Evolutionary conservation across 441 rosid genomes (phyloP).

Genomic region (Populus tomentosa): DNA sequence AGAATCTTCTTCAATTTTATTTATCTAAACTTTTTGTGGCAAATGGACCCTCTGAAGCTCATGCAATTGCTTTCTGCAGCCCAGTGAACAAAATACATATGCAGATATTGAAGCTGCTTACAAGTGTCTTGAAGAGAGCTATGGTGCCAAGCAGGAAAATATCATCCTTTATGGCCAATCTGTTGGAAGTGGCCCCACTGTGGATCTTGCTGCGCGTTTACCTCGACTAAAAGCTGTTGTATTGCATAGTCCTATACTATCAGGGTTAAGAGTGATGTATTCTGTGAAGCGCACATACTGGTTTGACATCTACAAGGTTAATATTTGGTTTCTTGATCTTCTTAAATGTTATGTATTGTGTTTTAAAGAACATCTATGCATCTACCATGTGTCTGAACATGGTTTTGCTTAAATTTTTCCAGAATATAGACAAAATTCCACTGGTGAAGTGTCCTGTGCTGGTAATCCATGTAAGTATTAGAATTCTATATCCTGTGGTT

Average conservation of each 20-base stretch:
- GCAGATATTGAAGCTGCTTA: no score
- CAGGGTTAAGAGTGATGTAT: constrained; percentile 96
- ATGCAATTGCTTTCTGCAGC: constrained; percentile 7
- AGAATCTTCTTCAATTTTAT: constrained; percentile 4
- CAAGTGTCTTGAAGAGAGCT: no score
- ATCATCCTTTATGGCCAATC: no score
- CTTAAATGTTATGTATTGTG: not conserved
- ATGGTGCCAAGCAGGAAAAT: no score
- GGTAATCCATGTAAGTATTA: constrained; percentile 78
- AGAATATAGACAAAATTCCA: constrained; percentile 96
- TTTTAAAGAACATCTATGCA: not conserved
- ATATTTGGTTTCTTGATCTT: constrained; percentile 3
- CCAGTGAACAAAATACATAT: no score
- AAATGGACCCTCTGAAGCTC: constrained; percentile 12
- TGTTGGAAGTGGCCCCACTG: no score
- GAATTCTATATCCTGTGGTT: constrained; percentile 8
- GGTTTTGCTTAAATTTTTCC: constrained; percentile 24
- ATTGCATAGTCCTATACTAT: constrained; percentile 93
- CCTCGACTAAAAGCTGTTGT: constrained; percentile 80
- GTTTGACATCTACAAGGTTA: constrained; percentile 98
- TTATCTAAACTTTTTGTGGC: not conserved
- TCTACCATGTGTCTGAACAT: constrained; percentile 3
- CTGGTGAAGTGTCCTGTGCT: constrained; percentile 90
- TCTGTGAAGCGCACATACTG: constrained; percentile 95
- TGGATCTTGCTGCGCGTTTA: constrained; percentile 72